A percentile compares a stretch with the other conserved stretches of the same genome.
phyloP scores from a whole-genome alignment of 2,329 filamentous ascomycete species.

The Kalmusia sp. region DNA sequence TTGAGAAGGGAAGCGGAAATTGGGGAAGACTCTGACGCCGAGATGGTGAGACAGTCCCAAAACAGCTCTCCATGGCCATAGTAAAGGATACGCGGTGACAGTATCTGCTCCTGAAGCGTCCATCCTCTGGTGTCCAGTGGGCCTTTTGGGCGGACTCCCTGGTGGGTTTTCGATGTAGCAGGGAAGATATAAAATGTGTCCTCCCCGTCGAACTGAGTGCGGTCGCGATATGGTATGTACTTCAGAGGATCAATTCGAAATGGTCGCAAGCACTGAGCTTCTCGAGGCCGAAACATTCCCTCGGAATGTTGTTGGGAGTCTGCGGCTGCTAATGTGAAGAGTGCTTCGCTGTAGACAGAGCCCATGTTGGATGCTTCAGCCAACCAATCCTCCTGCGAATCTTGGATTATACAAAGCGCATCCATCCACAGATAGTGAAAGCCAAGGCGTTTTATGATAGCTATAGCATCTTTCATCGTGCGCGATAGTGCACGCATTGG shows the following conservation, averaged over 20 bases:
- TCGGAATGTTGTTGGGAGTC: slow-evolving; percentile 12
- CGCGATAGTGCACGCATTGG: too few species aligned
- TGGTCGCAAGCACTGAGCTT: slow-evolving; percentile 10
- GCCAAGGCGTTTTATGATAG: background rate
- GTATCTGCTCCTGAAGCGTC: slow-evolving; percentile 20
- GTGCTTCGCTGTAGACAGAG: slow-evolving; percentile 12
- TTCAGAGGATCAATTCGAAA: slow-evolving; percentile 6
- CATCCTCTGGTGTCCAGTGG: slow-evolving; percentile 15
- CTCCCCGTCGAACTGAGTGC: background rate
- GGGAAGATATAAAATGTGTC: slow-evolving; percentile 12
- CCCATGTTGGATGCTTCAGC: slow-evolving; percentile 20
- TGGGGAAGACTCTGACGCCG: slow-evolving; percentile 18
- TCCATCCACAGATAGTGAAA: background rate
- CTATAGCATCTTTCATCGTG: background rate
- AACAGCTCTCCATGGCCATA: slow-evolving; percentile 11
- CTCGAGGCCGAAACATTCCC: slow-evolving; percentile 14
- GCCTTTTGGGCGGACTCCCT: slow-evolving; percentile 13
- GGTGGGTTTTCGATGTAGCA: too few species aligned
- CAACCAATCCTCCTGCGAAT: slow-evolving; percentile 21
- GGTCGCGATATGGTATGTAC: slow-evolving; percentile 1
- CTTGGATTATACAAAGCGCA: slow-evolving; percentile 16
- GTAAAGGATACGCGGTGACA: slow-evolving; percentile 18
- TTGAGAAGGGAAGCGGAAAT: slow-evolving; percentile 14
- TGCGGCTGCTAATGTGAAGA: slow-evolving; percentile 18
- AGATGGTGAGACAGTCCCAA: slow-evolving; percentile 19